Evolutionary conservation across 116 monocot species (phyloP), one percentile per base, ranked within the genome.

Genomic region (Papilionanthe hybrid): DNA sequence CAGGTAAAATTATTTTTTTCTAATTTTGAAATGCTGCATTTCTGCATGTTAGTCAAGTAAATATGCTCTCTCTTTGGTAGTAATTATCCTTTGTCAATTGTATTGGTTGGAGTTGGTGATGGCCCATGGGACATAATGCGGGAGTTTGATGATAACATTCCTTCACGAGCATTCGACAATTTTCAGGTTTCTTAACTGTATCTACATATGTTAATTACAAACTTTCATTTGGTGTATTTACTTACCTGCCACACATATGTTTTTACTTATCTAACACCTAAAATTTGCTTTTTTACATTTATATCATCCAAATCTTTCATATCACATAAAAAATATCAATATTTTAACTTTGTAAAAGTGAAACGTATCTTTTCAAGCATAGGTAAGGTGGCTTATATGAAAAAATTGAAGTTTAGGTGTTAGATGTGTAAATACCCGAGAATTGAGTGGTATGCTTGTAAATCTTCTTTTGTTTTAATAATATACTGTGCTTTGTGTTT

Each of bases 61-160:
- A 42, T 41, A 55, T 78, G 58, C 63, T 78, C 27, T 75, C 84
- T 56, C 56, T 78, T 81, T 32, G 83, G 11, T 77, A 96, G 96
- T 79, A 78, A 91, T 55, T 94, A 85, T 79, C 94, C 96, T 6
- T 74, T 96, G 74, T 96, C 96, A 27, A 94, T 96, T 47, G 88
- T 96, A 66, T 73, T 96, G 76, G 96, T 96, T 77, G 96, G 94
- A 28, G 93, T 96, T 60, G 96, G 93, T 73, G 96, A 96, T 77
- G 93, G 95, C 32, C 96, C 96, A 1, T 96, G 96, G 96, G 96
- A 96, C 44, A 92, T 94, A 89, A 96, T 96, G 96, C 89, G 69
- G 17, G 84, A 94, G 76, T 96, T 96, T 80, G 94, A 93, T 81
- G 94, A 96, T 58, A 92, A 92, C 82, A 96, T 96, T 77, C 96